These are phyloP conservation scores for Neofusicoccum cordaticola DNA, from an alignment of 2,329 filamentous ascomycete genomes.

Conservation along the genomic window DNA sequence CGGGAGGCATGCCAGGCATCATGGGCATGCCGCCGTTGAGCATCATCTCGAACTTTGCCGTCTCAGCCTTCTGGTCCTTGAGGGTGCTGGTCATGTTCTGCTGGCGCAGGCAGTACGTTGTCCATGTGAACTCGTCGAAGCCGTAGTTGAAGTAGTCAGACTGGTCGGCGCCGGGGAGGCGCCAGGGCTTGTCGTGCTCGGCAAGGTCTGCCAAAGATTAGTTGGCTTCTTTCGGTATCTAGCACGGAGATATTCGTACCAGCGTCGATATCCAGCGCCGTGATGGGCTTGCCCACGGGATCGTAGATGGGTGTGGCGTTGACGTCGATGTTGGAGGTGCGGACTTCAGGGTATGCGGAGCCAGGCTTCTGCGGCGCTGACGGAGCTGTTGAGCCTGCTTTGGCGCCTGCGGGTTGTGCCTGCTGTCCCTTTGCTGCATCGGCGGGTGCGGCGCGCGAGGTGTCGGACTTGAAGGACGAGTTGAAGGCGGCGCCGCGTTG, in stretches of 20 bases:
- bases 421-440: slow-evolving; percentile 25
- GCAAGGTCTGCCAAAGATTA: slow-evolving; percentile 40
- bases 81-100: slow-evolving; percentile 74
- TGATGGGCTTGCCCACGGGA: slow-evolving; percentile 70
- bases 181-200: slow-evolving; percentile 87
- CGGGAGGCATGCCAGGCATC: slow-evolving; percentile 27
- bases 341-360: slow-evolving; percentile 64
- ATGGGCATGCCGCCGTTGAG: slow-evolving; percentile 32
- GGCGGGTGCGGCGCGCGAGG: slow-evolving; percentile 25
- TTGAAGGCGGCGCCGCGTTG: slow-evolving; percentile 28
- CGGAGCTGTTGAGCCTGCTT: slow-evolving; percentile 11
- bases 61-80: slow-evolving; percentile 71
- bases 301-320: slow-evolving; percentile 73
- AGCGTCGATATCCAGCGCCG: slow-evolving; percentile 51
- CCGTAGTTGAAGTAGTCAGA: slow-evolving; percentile 99
- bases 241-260: slow-evolving; percentile 20
- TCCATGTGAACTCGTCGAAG: slow-evolving; percentile 98
- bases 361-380: slow-evolving; percentile 32
- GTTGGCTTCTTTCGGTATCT: slow-evolving; percentile 37
- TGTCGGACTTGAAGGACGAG: slow-evolving; percentile 36
- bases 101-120: slow-evolving; percentile 87
- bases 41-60: slow-evolving; percentile 61
- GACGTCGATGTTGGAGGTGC: slow-evolving; percentile 80
- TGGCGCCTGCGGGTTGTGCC: slow-evolving; percentile 19
- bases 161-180: slow-evolving; percentile 87